phyloP scores from a whole-genome alignment of 371 early-diverging fungal species.

The Smittium mucronatum region DNA sequence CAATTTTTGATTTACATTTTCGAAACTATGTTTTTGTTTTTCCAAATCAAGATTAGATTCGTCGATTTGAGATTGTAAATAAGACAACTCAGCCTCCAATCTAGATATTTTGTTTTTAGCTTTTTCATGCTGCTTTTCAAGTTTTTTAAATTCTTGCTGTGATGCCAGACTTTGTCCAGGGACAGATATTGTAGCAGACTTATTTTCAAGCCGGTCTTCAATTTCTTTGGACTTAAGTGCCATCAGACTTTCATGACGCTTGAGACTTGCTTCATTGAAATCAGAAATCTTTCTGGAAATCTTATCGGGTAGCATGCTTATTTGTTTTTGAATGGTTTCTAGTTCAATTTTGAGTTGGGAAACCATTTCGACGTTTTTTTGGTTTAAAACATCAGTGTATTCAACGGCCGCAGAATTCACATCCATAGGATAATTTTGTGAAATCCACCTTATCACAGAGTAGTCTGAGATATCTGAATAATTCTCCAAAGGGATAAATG shows the following conservation, averaged over 20 bases:
- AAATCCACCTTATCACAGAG: not conserved
- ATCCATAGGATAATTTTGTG: not conserved
- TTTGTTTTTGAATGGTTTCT: not conserved
- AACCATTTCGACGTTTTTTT: not conserved
- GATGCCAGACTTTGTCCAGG: not conserved
- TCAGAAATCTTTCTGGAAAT: not conserved
- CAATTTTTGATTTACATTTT: not conserved
- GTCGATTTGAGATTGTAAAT: not conserved
- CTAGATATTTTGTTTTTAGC: not conserved
- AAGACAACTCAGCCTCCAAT: not conserved
- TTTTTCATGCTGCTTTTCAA: not conserved
- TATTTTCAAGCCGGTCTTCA: not conserved
- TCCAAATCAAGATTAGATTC: not conserved
- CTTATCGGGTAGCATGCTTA: not conserved
- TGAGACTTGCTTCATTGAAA: not conserved
- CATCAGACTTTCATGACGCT: not conserved
- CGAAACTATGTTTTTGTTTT: not conserved
- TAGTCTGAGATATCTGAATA: not conserved
- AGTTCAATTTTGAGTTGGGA: not conserved
- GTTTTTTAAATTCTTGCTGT: not conserved
- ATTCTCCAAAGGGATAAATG: not conserved
- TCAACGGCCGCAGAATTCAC: not conserved
- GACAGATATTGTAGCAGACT: not conserved
- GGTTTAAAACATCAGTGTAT: not conserved
- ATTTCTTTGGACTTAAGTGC: not conserved